These are phyloP conservation scores for Papiliotrema nemorosa DNA, from an alignment of 1,284 basidiomycete species.

Conservation along the genomic window DNA sequence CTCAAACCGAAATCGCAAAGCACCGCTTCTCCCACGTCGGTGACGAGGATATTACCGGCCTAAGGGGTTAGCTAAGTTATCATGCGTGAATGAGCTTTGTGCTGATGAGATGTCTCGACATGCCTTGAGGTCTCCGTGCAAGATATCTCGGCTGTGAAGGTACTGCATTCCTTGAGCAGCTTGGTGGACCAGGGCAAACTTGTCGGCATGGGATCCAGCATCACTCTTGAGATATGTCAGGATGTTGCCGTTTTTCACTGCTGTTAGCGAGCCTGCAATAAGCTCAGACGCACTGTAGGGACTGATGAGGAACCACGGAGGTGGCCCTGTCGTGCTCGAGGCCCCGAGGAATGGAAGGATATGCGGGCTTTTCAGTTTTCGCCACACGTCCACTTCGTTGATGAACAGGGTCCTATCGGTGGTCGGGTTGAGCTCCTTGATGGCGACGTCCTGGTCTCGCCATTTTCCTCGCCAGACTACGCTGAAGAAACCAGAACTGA, in stretches of 20 bases:
- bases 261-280: background rate
- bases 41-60: slow-evolving; percentile 70
- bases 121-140: slow-evolving; percentile 70
- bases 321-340: slow-evolving; percentile 57
- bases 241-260: slow-evolving; percentile 51
- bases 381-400: slow-evolving; percentile 35
- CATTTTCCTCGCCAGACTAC: slow-evolving; percentile 27
- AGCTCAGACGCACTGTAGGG: slow-evolving; percentile 51
- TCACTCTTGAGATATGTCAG: slow-evolving; percentile 54
- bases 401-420: slow-evolving; percentile 26
- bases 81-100: no score
- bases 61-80: no score
- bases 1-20: slow-evolving; percentile 75
- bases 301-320: slow-evolving; percentile 67
- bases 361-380: slow-evolving; percentile 19
- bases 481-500: slow-evolving; percentile 24
- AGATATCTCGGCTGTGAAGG: slow-evolving; percentile 60
- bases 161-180: slow-evolving; percentile 73
- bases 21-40: slow-evolving; percentile 62
- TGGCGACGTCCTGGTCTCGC: slow-evolving; percentile 27
- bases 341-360: slow-evolving; percentile 56
- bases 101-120: slow-evolving; percentile 39
- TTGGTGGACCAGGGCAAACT: slow-evolving; percentile 55
- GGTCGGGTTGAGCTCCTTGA: slow-evolving; percentile 27
- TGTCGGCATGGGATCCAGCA: slow-evolving; percentile 41